Base-by-base conservation (phyloP, 2,329 filamentous ascomycete genomes). In the Colletotrichum cuscutae region DNA sequence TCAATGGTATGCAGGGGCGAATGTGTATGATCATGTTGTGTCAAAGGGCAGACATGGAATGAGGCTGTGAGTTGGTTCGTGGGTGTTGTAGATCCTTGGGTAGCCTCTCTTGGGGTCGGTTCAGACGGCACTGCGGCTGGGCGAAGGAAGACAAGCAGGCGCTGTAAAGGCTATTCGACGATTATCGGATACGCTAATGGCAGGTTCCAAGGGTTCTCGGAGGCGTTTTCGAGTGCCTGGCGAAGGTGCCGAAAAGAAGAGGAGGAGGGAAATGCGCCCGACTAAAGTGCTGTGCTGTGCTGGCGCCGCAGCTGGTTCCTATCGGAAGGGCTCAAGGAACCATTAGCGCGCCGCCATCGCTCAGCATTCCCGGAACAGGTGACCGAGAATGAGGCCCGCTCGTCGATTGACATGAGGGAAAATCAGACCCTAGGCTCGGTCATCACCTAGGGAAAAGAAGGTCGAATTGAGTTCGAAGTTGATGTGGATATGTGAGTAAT, bases 281-380 rank as follows among this genome's bases (percentile, higher is more conserved):
- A 57, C 62, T 32, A 57, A 46, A 46, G 62, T 65, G 62, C 62
- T 30, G 62, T 65, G 52, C 52, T 15, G 32, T 65, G 52, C 52
- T 15, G 52, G 52, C 15, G 52, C 15, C 32, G 52, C 24, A 12
- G 62, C 32, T 42, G 52, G 42, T 54, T 22, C 28, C 13, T 42
- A 63, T 54, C 37, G 2, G 46, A 42, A 37, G 12, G 26, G 42
- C 9, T 6, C 60, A 13, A 52, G 28, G 19, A 49, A 19, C 0
- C 19, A 5, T 2, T 57, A 30, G 15, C 8, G 15, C 26, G 26
- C 13, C 53, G 13, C 15, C 30, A 6, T 15, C 6, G 42, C 32
- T 22, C 52, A 56, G 32, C 24, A 57, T 65, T 56, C 62, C 53
- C 62, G 24, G 28, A 46, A 46, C 24, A 57, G 35, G 62, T 65